Evolutionary conservation across 306 rosid species (phyloP), one percentile per base, ranked within the genome.

Genomic region (Delonix regia): DNA sequence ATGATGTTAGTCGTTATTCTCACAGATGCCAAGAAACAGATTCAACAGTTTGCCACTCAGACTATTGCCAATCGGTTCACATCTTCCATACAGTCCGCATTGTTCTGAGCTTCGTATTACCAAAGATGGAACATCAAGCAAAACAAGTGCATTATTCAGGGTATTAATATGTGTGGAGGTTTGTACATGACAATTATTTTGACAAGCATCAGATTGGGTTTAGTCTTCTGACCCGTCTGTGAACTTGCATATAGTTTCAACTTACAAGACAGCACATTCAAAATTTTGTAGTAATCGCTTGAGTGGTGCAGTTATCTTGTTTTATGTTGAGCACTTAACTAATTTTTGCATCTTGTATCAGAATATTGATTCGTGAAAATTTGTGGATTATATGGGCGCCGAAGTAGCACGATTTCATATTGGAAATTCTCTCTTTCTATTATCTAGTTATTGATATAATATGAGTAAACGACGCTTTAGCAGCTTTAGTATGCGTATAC

Each of bases 21-120:
- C 84, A 83, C 97, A 94, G 97, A 87, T 85, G 98, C 98, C 56
- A 90, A 90, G 89, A 89, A 92, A 88, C 91, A 89, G 89, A 81
- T 92, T 81, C 96, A 90, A 85, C 97, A 90, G 77, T 92, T 87
- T 78, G 97, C 97, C 49, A 25, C 97, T 60, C 92, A 81, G 83
- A 88, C 97, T 39, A 66, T 92, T 57, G 96, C 93, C 34, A 77
- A 90, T 5, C 89, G 83, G 80, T 34, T 92, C 83, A 44, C 96
- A 34, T 88, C 96, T n/a, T 84, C 97, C 65, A 15, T 92, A 7
- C 96, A 90, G 61, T 90, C 97, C 24, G 96, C 97, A 64, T 92
- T 92, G 88, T 53, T 92, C 76, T 92, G 87, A 90, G 49, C 59
- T 74, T 75, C 59, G 21, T 64, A 94, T 90, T 33, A 34, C 52